A percentile compares a stretch with the other conserved stretches of the same genome.
These are phyloP conservation scores for Handroanthus guayacan DNA, from an alignment of 257 asterid species.

Conservation along the genomic window DNA sequence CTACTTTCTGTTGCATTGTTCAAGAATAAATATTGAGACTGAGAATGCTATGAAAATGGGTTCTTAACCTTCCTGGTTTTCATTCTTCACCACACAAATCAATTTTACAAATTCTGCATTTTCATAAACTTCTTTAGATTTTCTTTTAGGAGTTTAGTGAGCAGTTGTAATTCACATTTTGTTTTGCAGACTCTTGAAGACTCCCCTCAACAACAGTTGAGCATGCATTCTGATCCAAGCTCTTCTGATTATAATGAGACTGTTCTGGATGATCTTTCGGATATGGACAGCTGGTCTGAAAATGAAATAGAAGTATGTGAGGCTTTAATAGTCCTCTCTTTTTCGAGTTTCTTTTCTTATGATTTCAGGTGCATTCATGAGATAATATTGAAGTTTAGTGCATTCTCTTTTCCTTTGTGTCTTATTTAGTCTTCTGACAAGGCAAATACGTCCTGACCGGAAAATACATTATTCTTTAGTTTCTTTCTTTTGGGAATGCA, in stretches of 20 bases:
- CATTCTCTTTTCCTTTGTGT: conserved; percentile 12
- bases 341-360: conserved; percentile 24
- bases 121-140: conserved; percentile 8
- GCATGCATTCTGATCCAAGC: conserved; percentile 56
- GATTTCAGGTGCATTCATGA: conserved; percentile 24
- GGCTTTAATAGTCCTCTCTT: conserved; percentile 20
- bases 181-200: conserved; percentile 67
- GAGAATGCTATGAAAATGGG: conserved; percentile 2
- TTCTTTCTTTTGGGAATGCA: conserved; percentile 13
- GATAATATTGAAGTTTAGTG: conserved; percentile 13
- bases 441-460: conserved; percentile 5
- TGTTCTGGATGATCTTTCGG: conserved; percentile 53
- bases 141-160: background rate
- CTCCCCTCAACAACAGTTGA: conserved; percentile 55
- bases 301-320: conserved; percentile 56
- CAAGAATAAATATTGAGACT: background rate
- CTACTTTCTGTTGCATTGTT: background rate
- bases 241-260: conserved; percentile 67
- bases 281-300: conserved; percentile 71
- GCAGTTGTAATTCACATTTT: conserved; percentile 26
- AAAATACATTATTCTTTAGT: conserved; percentile 5
- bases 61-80: background rate
- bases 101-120: background rate
- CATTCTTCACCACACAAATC: conserved; percentile 18
- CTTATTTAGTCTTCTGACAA: conserved; percentile 11